phyloP scores from a whole-genome alignment of 139 green algal species.

The Coccomyxa sp. region DNA sequence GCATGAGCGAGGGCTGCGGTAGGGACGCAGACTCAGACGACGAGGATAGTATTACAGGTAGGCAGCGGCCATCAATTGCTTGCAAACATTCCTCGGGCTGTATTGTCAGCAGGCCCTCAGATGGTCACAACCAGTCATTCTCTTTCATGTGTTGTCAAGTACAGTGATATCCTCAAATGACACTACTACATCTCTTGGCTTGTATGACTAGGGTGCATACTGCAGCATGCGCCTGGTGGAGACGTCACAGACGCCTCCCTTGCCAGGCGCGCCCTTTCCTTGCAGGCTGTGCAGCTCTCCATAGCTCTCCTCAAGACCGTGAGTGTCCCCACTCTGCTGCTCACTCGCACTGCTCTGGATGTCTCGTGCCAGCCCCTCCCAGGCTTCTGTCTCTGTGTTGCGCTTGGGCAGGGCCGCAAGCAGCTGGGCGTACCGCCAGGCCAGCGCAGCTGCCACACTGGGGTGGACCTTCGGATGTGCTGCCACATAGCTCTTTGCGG shows the following conservation, averaged over 20 bases:
- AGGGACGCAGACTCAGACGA: no score
- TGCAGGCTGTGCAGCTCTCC: neutral
- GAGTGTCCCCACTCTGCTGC: neutral
- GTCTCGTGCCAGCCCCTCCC: slow-evolving; percentile 2
- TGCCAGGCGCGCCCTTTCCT: neutral
- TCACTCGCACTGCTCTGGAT: neutral
- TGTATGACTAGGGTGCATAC: no score
- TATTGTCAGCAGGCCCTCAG: no score
- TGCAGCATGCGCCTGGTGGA: neutral
- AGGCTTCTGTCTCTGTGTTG: slow-evolving; percentile 8
- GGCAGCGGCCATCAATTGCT: no score
- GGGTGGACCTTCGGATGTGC: slow-evolving; percentile 36
- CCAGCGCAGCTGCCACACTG: slow-evolving; percentile 42
- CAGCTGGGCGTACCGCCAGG: slow-evolving; percentile 73
- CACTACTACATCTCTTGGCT: no score
- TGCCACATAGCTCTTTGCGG: neutral
- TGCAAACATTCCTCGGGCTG: no score
- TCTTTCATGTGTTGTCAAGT: no score
- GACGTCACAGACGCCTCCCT: neutral
- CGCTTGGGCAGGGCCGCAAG: slow-evolving; percentile 64
- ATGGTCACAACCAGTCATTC: no score
- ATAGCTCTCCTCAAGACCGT: no score
- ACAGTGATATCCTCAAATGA: no score
- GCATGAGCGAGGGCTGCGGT: no score
- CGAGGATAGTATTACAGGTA: no score